A percentile compares a stretch with the other conserved stretches of the same genome.
phyloP scores from a whole-genome alignment of 805 yeast genomes.

The Wickerhamomyces xylosicus region DNA sequence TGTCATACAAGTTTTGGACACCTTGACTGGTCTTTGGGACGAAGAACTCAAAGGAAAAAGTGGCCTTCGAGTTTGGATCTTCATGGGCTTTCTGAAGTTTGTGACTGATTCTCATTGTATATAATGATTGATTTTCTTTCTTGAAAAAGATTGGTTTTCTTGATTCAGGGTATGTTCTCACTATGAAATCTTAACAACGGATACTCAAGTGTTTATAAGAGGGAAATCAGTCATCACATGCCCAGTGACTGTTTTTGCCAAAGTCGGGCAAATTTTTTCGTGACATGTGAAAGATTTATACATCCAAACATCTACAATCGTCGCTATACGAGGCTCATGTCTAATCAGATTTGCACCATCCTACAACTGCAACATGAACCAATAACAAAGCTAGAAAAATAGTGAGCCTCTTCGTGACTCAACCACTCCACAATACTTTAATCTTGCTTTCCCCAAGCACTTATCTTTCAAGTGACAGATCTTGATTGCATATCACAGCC shows the following conservation, averaged over 20 bases:
- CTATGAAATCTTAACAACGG: too few species aligned
- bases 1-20: slow-evolving; percentile 87
- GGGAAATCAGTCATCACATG: background rate
- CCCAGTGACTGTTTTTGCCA: background rate
- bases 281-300: background rate
- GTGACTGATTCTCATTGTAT: slow-evolving; percentile 28
- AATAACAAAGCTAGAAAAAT: too few species aligned
- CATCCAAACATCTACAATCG: background rate
- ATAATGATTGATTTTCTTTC: too few species aligned
- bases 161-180: too few species aligned
- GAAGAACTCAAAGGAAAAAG: slow-evolving; percentile 93
- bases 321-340: background rate
- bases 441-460: too few species aligned
- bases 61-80: slow-evolving; percentile 31
- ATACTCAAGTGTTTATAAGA: background rate
- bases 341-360: too few species aligned
- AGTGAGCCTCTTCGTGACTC: too few species aligned
- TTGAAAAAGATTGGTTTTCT: too few species aligned
- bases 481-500: background rate
- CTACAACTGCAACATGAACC: too few species aligned
- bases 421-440: too few species aligned
- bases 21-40: slow-evolving; percentile 98
- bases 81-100: slow-evolving; percentile 24
- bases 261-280: background rate
- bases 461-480: too few species aligned